Percentiles rank a stretch among this genome's conserved stretches.
Conservation (phyloP, 2,329 filamentous ascomycete species). For the Hymenoscyphus albidus region DNA sequence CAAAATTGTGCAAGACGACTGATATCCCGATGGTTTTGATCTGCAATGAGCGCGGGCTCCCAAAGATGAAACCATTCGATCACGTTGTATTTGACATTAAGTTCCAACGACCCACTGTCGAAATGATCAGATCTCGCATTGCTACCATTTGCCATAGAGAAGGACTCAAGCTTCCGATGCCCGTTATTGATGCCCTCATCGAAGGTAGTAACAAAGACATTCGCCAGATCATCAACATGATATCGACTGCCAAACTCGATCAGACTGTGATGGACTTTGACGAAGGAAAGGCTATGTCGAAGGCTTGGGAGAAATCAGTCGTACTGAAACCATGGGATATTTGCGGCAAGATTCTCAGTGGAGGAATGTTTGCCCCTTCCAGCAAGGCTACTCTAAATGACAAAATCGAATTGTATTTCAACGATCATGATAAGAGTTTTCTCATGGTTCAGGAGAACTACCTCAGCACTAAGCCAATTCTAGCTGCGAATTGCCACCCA, state of each 20-base stretch:
- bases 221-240: constrained; percentile 97
- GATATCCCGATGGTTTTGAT: constrained; percentile 94
- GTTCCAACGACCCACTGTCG: constrained; percentile 84
- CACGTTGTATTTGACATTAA: constrained; percentile 76
- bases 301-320: constrained; percentile 97
- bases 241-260: constrained; percentile 89
- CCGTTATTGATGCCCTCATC: constrained; percentile 87
- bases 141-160: constrained; percentile 95
- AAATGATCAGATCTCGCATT: constrained; percentile 86
- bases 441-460: constrained; percentile 99
- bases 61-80: constrained; percentile 99
- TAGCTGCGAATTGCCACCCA: constrained; percentile 46
- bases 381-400: constrained; percentile 90
- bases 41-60: constrained; percentile 88
- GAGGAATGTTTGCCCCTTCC: constrained; percentile 77
- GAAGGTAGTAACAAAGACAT: constrained; percentile 96
- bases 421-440: constrained; percentile 96
- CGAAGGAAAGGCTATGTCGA: constrained; percentile 88
- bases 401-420: constrained; percentile 98
- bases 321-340: constrained; percentile 98
- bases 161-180: constrained; percentile 75
- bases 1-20: constrained; percentile 92
- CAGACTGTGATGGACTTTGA: constrained; percentile 76
- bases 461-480: constrained; percentile 73
- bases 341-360: constrained; percentile 83